These are phyloP conservation scores for Paralagenidium karlingii DNA, from an alignment of 352 stramenopile species.

Conservation along the genomic window DNA sequence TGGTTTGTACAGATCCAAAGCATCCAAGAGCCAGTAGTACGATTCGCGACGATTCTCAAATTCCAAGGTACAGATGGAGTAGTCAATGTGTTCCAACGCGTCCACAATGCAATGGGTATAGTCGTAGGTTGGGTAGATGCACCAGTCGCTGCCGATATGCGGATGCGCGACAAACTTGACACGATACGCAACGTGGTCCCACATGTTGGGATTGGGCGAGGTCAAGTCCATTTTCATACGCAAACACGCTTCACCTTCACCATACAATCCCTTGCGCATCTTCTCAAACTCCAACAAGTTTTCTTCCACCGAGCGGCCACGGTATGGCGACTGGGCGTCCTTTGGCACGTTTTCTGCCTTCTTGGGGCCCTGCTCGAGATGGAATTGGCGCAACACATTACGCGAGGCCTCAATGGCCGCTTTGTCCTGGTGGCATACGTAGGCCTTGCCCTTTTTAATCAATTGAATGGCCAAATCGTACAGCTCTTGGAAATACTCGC, in stretches of 20 bases:
- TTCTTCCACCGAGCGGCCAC: conserved; percentile 88
- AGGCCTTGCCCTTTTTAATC: conserved; percentile 92
- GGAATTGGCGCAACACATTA: conserved; percentile 58
- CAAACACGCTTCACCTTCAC: conserved; percentile 83
- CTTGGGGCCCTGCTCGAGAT: conserved; percentile 40
- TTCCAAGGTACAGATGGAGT: conserved; percentile 99
- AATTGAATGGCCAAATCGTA: conserved; percentile 94
- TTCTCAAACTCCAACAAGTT: conserved; percentile 96
- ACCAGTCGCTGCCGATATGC: conserved; percentile 96
- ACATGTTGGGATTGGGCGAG: conserved; percentile 98
- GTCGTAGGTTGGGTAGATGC: conserved; percentile 99
- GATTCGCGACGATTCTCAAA: conserved; percentile 97
- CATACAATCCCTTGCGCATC: conserved; percentile 92
- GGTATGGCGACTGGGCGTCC: conserved; percentile 80
- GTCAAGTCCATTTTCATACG: conserved; percentile 98
- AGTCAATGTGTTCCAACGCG: conserved; percentile 98
- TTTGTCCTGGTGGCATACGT: conserved; percentile 91
- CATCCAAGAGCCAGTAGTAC: conserved; percentile 98
- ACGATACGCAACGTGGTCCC: conserved; percentile 95
- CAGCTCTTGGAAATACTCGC: conserved; percentile 97
- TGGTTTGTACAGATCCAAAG: conserved; percentile 95
- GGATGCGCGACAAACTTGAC: conserved; percentile 98
- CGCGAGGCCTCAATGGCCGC: conserved; percentile 69
- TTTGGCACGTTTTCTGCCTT: conserved; percentile 34
- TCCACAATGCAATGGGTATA: conserved; percentile 99